Evolutionary conservation across 1,284 basidiomycete species (phyloP), one percentile per base, ranked within the genome.

Genomic region (Trametes sp.): DNA sequence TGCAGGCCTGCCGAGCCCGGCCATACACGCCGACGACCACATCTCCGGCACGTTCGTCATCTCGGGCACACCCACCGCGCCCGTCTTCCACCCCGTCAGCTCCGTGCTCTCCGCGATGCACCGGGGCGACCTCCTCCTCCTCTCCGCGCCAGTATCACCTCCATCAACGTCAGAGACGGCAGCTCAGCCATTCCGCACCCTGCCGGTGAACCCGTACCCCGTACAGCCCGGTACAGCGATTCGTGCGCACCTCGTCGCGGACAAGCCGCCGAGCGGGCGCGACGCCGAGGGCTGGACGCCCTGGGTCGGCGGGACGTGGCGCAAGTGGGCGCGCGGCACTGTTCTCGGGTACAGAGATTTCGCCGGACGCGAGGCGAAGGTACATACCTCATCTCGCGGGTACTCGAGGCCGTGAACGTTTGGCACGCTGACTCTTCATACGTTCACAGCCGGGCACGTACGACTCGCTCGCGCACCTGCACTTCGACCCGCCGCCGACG

Each of bases 181-280:
- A n/a, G n/a, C n/a, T n/a, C n/a, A 69, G 16, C 57, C 52, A 1
- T 45, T 82, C 19, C 77, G 77, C 14, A 80, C 86, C 0, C 80
- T 92, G 0, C 88, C 89, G 1, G 78, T 92, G 23, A 89, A 87
- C 16, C 89, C 87, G 0, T 92, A 91, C 71, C 89, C 90, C 0
- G 83, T 81, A 2, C 81, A 80, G 0, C 75, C 78, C 4, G 82
- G 81, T 21, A 81, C 84, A 1, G 65, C 76, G 2, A 78, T 92
- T 19, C 80, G 79, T 14, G 84, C 85, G 7, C 87, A 88, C 66
- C 84, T 87, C 61, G 84, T 90, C 57, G 74, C 76, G 10, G 77
- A 83, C 61, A 73, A 74, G 38, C 75, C 75, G 67, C 84, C 56
- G 23, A 19, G 49, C 2, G 66, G 65, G 7, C 24, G 62, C 5